Evolutionary conservation across 768 basidiomycete genomes (phyloP).

Genomic region (Rubroboletus pulcherrimus): DNA sequence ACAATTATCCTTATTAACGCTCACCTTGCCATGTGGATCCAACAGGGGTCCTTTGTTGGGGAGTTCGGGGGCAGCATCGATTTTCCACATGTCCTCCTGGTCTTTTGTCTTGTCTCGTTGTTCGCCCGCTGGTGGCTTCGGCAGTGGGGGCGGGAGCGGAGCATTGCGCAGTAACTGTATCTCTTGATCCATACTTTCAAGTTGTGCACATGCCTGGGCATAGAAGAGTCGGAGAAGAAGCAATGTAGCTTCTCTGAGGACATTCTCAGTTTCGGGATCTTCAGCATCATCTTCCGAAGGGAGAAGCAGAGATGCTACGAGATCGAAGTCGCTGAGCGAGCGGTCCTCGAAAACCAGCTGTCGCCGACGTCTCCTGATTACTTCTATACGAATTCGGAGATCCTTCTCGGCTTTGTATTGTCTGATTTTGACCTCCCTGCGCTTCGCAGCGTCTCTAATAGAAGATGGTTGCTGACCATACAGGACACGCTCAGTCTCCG

Average conservation of each 20-base stretch:
- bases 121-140: constrained; percentile 33
- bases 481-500: constrained; percentile 54
- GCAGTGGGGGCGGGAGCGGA: constrained; percentile 37
- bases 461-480: constrained; percentile 46
- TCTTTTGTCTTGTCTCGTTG: constrained; percentile 37
- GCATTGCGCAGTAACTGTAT: constrained; percentile 59
- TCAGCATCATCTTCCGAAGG: constrained; percentile 36
- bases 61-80: constrained; percentile 53
- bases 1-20: constrained; percentile 4
- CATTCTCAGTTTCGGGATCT: constrained; percentile 59
- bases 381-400: constrained; percentile 62
- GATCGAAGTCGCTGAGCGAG: constrained; percentile 51
- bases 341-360: constrained; percentile 34
- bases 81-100: constrained; percentile 64
- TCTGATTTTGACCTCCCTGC: constrained; percentile 85
- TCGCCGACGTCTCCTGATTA: constrained; percentile 51
- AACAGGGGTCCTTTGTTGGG: constrained; percentile 62
- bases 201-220: constrained; percentile 61
- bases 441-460: constrained; percentile 61
- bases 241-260: constrained; percentile 62
- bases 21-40: constrained; percentile 73
- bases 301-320: constrained; percentile 62
- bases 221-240: constrained; percentile 73
- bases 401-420: constrained; percentile 88
- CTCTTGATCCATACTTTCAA: constrained; percentile 70